These are phyloP conservation scores for Xylaria sp. DNA, from an alignment of 2,329 filamentous ascomycete species.

Conservation along the genomic window DNA sequence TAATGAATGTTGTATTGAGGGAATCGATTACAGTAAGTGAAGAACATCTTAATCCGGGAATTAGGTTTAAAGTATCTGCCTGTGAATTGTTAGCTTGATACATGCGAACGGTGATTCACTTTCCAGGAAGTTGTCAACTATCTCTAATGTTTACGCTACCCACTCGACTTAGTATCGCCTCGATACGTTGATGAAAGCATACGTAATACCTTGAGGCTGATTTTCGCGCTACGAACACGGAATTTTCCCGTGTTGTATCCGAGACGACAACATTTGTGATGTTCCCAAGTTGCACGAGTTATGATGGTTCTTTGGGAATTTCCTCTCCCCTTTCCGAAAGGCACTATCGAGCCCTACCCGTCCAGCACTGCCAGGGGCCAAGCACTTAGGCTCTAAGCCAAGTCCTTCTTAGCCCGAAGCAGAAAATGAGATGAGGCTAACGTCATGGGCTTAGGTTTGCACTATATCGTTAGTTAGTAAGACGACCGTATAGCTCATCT, in stretches of 20 bases:
- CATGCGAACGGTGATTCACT: background rate
- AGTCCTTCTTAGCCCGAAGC: constrained; percentile 18
- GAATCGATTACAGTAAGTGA: background rate
- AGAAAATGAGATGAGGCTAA: constrained; percentile 24
- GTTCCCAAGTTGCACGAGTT: background rate
- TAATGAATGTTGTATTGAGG: background rate
- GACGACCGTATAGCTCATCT: background rate
- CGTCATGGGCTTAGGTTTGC: background rate
- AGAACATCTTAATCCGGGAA: background rate
- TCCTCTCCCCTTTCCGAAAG: background rate
- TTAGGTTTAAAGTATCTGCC: background rate
- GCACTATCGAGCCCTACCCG: background rate
- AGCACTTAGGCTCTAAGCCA: background rate
- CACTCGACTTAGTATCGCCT: background rate
- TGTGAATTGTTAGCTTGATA: background rate
- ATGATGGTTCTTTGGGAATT: background rate
- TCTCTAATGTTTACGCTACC: background rate
- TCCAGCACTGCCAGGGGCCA: background rate
- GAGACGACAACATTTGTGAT: background rate
- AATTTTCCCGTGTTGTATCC: background rate
- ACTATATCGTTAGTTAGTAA: background rate
- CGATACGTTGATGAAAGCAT: too few species aligned
- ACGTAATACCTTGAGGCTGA: too few species aligned
- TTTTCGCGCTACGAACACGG: background rate
- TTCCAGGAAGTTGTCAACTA: background rate